Evolutionary conservation across 2,329 filamentous ascomycete species (phyloP).

Genomic region (Claviceps sp.): DNA sequence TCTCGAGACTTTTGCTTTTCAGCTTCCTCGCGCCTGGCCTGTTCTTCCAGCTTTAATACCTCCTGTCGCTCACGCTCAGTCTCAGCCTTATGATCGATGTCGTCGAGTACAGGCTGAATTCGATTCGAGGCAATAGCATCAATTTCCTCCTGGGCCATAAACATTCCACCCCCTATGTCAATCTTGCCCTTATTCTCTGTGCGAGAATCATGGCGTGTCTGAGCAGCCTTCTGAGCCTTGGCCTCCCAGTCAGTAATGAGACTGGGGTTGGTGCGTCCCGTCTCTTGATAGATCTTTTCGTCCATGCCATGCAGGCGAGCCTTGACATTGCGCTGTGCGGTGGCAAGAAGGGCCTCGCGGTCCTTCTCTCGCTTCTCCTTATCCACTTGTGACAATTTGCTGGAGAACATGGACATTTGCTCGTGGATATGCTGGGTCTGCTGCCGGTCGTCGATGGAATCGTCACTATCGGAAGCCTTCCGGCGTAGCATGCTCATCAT

Average conservation of each 20-base stretch:
- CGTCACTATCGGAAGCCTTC: slow-evolving; percentile 52
- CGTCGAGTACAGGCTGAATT: slow-evolving; percentile 72
- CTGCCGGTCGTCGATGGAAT: slow-evolving; percentile 49
- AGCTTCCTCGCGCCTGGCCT: slow-evolving; percentile 39
- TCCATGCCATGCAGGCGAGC: slow-evolving; percentile 70
- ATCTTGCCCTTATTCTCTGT: slow-evolving; percentile 41
- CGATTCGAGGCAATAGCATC: slow-evolving; percentile 64
- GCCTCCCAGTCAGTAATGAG: slow-evolving; percentile 66
- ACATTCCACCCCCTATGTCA: slow-evolving; percentile 68
- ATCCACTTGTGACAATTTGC: slow-evolving; percentile 54
- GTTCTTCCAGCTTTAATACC: slow-evolving; percentile 49
- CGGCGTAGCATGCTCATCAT: slow-evolving; percentile 43
- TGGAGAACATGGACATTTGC: slow-evolving; percentile 69
- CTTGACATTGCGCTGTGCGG: slow-evolving; percentile 77
- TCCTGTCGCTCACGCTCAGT: slow-evolving; percentile 54
- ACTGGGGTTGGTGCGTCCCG: slow-evolving; percentile 56
- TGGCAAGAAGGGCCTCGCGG: slow-evolving; percentile 59
- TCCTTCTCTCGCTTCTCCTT: slow-evolving; percentile 62
- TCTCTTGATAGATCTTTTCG: slow-evolving; percentile 62
- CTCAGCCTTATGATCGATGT: slow-evolving; percentile 70
- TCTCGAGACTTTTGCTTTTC: slow-evolving; percentile 34
- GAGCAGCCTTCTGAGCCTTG: slow-evolving; percentile 57
- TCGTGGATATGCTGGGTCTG: slow-evolving; percentile 59
- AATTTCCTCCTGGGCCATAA: slow-evolving; percentile 64
- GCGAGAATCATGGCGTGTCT: slow-evolving; percentile 49